Evolutionary conservation across 116 monocot species (phyloP).

Genomic region (Iris pallida): DNA sequence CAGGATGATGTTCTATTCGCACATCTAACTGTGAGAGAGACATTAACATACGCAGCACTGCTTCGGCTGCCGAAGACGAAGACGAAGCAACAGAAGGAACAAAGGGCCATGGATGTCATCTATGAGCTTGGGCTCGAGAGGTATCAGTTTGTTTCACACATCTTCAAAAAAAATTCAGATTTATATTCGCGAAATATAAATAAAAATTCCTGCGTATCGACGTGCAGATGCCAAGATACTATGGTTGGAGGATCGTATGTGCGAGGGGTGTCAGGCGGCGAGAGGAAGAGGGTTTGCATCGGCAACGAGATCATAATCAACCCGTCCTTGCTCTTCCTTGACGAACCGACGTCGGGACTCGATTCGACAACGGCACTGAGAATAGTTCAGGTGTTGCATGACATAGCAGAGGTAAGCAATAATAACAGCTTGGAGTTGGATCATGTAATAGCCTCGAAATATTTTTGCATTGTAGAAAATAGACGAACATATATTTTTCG

Average conservation of each 20-base stretch:
- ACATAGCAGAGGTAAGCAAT: constrained; percentile 25
- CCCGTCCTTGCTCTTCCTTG: constrained; percentile 43
- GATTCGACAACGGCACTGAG: constrained; percentile 46
- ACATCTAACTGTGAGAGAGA: constrained; percentile 44
- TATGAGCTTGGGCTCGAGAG: constrained; percentile 40
- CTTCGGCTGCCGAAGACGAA: constrained; percentile 37
- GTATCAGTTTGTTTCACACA: not conserved
- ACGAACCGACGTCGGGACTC: constrained; percentile 57
- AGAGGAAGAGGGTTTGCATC: constrained; percentile 42
- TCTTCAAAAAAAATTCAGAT: not conserved
- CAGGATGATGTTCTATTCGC: constrained; percentile 45
- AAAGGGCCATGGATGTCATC: constrained; percentile 37
- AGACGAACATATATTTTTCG: no score
- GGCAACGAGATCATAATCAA: constrained; percentile 47
- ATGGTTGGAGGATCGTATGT: constrained; percentile 37
- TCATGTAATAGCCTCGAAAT: not conserved
- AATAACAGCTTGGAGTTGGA: not conserved
- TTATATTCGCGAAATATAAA: not conserved
- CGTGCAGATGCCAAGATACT: constrained; percentile 31
- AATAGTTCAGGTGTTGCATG: constrained; percentile 27
- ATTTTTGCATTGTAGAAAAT: not conserved
- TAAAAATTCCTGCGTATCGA: not conserved
- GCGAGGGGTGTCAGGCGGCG: constrained; percentile 48
- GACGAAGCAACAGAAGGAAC: constrained; percentile 29
- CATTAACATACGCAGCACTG: constrained; percentile 40